Percentiles rank a stretch among this genome's conserved stretches.
phyloP scores from a whole-genome alignment of 2,329 filamentous ascomycete species.

The Fusarium oligoseptatum region DNA sequence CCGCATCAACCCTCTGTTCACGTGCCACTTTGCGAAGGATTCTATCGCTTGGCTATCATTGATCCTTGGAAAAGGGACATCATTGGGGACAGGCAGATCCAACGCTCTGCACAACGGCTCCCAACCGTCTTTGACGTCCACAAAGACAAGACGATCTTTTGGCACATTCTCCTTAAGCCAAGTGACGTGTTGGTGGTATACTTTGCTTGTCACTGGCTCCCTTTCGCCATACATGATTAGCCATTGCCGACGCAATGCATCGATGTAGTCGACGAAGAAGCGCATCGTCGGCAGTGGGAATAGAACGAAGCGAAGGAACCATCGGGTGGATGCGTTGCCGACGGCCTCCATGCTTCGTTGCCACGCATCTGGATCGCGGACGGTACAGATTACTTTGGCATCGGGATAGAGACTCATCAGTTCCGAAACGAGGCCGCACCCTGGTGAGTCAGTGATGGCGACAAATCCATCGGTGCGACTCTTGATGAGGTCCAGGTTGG shows the following conservation, averaged over 20 bases:
- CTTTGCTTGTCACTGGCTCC: slow-evolving; percentile 6
- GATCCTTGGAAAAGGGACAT: background rate
- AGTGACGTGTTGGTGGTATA: slow-evolving; percentile 15
- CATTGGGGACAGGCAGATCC: background rate
- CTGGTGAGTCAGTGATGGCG: background rate
- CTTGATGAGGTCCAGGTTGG: background rate
- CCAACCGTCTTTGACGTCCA: slow-evolving; percentile 50
- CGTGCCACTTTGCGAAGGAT: background rate
- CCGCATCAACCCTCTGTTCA: background rate
- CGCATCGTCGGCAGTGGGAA: slow-evolving; percentile 28
- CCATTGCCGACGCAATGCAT: slow-evolving; percentile 14
- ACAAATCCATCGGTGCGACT: background rate
- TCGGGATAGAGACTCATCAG: slow-evolving; percentile 36
- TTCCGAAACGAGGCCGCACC: slow-evolving; percentile 21
- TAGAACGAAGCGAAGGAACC: slow-evolving; percentile 35
- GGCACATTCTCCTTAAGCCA: slow-evolving; percentile 36
- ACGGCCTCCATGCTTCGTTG: slow-evolving; percentile 30
- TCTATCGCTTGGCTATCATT: background rate
- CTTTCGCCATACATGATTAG: slow-evolving; percentile 13
- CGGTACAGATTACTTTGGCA: slow-evolving; percentile 37
- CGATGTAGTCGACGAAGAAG: slow-evolving; percentile 28
- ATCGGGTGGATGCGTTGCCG: slow-evolving; percentile 1
- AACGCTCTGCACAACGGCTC: slow-evolving; percentile 51
- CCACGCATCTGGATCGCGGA: slow-evolving; percentile 35
- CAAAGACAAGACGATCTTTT: slow-evolving; percentile 43